Evolutionary conservation across 345 rosid species (phyloP).

Genomic region (Physaria fendleri): DNA sequence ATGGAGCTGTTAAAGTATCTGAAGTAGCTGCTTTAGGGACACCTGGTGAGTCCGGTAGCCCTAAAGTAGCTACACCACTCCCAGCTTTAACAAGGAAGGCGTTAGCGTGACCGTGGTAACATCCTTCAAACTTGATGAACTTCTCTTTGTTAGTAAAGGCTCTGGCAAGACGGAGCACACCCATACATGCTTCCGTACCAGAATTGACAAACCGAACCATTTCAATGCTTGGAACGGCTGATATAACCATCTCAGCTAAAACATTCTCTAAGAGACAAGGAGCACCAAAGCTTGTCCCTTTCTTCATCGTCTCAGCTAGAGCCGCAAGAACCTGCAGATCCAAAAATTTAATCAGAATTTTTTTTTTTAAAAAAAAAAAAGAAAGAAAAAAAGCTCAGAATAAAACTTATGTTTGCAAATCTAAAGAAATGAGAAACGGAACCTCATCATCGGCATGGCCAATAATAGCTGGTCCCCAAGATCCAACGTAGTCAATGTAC

Average conservation of each 20-base stretch:
- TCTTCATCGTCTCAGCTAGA: slow-evolving; percentile 83
- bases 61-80: slow-evolving; percentile 92
- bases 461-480: slow-evolving; percentile 97
- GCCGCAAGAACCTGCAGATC: slow-evolving; percentile 70
- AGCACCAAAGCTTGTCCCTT: slow-evolving; percentile 99
- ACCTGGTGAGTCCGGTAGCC: slow-evolving; percentile 93
- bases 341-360: no score
- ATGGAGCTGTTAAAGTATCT: slow-evolving; percentile 74
- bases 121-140: slow-evolving; percentile 87
- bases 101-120: slow-evolving; percentile 97
- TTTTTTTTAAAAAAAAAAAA: no score
- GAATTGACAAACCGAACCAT: slow-evolving; percentile 95
- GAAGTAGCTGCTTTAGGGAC: slow-evolving; percentile 80
- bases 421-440: neutral
- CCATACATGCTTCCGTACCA: slow-evolving; percentile 97
- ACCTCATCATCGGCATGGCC: slow-evolving; percentile 98
- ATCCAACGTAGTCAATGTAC: slow-evolving; percentile 92
- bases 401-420: neutral
- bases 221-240: slow-evolving; percentile 91
- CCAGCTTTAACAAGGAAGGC: slow-evolving; percentile 95
- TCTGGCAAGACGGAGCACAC: slow-evolving; percentile 88
- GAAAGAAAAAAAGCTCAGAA: neutral
- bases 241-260: slow-evolving; percentile 81
- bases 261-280: slow-evolving; percentile 92
- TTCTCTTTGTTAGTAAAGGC: slow-evolving; percentile 69